A percentile compares a stretch with the other conserved stretches of the same genome.
phyloP scores from a whole-genome alignment of 2,329 filamentous ascomycete genomes.

The Cytospora piceae region DNA sequence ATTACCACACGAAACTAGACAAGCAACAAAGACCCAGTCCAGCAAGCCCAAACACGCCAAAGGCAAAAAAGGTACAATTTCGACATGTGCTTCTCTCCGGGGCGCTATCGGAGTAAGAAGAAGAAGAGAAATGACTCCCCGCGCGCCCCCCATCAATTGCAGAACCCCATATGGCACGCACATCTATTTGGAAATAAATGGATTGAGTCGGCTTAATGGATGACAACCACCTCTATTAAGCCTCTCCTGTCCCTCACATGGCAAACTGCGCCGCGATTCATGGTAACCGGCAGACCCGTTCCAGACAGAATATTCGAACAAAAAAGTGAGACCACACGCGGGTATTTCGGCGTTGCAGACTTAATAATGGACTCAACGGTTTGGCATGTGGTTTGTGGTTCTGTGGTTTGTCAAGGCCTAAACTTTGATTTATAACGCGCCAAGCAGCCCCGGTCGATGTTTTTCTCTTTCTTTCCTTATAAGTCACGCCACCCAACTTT shows the following conservation, averaged over 20 bases:
- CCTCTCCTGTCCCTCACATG: background rate
- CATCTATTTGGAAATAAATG: slow-evolving; percentile 3
- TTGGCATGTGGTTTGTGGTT: background rate
- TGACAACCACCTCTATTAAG: background rate
- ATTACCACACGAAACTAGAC: slow-evolving; percentile 7
- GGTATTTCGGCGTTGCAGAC: background rate
- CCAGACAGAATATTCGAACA: background rate
- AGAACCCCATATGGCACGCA: too few relatives aligned
- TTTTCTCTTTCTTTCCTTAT: slow-evolving; percentile 16
- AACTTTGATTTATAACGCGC: slow-evolving; percentile 18
- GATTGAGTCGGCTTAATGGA: slow-evolving; percentile 24
- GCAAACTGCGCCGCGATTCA: background rate
- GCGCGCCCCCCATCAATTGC: too few relatives aligned
- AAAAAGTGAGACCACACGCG: background rate
- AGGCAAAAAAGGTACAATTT: background rate
- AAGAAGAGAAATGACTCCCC: too few relatives aligned
- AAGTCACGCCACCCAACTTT: slow-evolving; percentile 17
- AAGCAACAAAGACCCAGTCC: background rate
- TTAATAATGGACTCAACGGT: background rate
- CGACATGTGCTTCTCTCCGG: slow-evolving; percentile 6
- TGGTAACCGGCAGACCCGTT: background rate
- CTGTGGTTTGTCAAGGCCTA: slow-evolving; percentile 3
- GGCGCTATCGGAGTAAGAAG: slow-evolving; percentile 22
- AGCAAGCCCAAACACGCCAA: background rate
- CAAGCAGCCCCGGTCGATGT: slow-evolving; percentile 10